Conservation (phyloP, 2,329 filamentous ascomycete species). For the Ophiostoma triangulosporum region DNA sequence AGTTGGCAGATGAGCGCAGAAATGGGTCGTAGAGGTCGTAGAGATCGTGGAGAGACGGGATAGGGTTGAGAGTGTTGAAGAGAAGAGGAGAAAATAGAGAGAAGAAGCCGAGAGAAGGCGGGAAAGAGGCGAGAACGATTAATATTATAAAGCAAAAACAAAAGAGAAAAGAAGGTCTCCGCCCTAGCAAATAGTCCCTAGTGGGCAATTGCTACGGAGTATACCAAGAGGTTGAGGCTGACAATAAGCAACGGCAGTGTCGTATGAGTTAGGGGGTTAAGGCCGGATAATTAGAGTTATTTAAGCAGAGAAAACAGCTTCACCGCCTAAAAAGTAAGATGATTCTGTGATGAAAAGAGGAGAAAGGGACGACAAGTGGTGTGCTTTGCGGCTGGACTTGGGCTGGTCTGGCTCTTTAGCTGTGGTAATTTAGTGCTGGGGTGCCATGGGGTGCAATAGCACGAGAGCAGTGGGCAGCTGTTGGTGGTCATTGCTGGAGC, state of each 20-base stretch:
- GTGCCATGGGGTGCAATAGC: too few species aligned
- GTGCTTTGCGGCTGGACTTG: background rate
- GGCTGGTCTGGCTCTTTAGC: background rate
- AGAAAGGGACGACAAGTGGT: background rate
- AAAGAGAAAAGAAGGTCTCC: conserved; percentile 2
- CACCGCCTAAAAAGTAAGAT: background rate
- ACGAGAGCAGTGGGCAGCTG: too few species aligned
- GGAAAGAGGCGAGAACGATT: background rate
- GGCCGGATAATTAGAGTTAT: background rate
- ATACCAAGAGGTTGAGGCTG: background rate
- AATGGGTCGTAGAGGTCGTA: background rate
- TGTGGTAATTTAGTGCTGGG: too few species aligned
- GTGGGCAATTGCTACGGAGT: background rate
- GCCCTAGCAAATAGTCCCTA: background rate
- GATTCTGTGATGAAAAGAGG: background rate
- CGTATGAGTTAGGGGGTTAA: background rate
- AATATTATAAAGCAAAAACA: background rate
- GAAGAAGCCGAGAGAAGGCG: background rate
- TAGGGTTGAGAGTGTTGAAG: background rate
- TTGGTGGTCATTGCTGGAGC: too few species aligned
- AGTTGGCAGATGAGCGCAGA: background rate
- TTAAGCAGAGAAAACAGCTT: background rate
- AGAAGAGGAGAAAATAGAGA: background rate
- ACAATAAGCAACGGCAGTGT: background rate
- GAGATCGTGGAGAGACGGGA: background rate